Evolutionary conservation across 768 basidiomycete genomes (phyloP).

Genomic region (Trametes cubensis): DNA sequence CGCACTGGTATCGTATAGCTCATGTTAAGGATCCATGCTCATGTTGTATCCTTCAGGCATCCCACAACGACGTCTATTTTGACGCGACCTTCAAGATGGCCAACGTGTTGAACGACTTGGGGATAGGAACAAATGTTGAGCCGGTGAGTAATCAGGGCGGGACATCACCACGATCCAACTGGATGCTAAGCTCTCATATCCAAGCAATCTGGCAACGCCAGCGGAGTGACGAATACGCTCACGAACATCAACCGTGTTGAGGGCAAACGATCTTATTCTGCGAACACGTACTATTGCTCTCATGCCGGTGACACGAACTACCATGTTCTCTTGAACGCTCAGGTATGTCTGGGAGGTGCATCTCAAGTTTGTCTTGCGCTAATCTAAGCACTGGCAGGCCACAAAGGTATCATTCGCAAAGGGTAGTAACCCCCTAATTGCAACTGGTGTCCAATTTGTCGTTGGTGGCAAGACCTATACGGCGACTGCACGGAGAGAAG

Average conservation of each 20-base stretch:
- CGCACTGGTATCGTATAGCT: no score
- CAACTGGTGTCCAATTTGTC: not conserved
- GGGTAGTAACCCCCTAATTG: not conserved
- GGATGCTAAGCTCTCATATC: no score
- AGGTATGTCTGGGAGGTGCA: not conserved
- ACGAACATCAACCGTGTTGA: not conserved
- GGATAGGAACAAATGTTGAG: not conserved
- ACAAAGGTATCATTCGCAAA: not conserved
- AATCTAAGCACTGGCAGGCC: not conserved
- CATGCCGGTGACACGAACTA: not conserved
- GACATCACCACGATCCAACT: no score
- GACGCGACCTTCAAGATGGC: not conserved
- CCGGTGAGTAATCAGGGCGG: not conserved
- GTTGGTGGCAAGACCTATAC: not conserved
- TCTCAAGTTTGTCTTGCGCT: not conserved
- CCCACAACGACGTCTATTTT: not conserved
- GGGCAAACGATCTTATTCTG: not conserved
- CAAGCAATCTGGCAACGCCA: constrained; percentile 1
- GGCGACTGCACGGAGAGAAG: not conserved
- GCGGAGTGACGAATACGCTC: not conserved
- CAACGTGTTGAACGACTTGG: not conserved
- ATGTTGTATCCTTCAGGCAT: not conserved
- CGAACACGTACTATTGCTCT: not conserved
- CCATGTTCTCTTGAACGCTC: not conserved
- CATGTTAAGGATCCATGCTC: no score